Base-by-base conservation (phyloP, 2,329 filamentous ascomycete species). In the Stagonosporopsis chrysanthemi region DNA sequence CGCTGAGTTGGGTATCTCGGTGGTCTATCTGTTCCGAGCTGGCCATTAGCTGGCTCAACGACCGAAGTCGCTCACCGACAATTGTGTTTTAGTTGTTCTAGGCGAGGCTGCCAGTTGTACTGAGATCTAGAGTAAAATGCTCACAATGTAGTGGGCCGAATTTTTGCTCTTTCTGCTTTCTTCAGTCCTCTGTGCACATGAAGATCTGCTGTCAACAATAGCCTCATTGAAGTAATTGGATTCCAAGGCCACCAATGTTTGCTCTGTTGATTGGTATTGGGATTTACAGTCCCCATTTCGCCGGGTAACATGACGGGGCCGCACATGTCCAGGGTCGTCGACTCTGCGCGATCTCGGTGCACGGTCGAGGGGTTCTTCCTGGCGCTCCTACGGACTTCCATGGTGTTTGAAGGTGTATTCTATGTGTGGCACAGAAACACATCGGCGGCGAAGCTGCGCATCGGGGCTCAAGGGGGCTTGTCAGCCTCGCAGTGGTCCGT, bases 401-500 rank as follows among this genome's bases (percentile, higher is more conserved):
- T 8, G 43, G 26, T 45, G 28, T 14, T 29, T 33, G 22, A 33
- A 17, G 46, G 41, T 52, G 41, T 28, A 19, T 24, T 24, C 19
- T 3, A 4, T 17, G 36, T 31, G 31, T n/a, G n/a, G 6, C 41
- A 17, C 24, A 28, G 6, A 48, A 22, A 31, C 17, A 23, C 26
- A 9, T 23, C 12, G 11, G 11, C 40, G 19, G 31, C 15, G 15
- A 17, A 17, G 36, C 24, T 43, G 12, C 12, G 22, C 12, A 15
- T 36, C 38, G 24, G 48, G 19, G 2, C 35, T 15, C 41, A 45
- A 12, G 6, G n/a, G n/a, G 12, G 26, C 17, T 41, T 47, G n/a
- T 3, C 42, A 31, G 38, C 48, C 43, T 48, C 48, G 54, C 48
- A 49, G 26, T 40, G 33, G 39, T 26, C 22, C 52, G 49, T 52